phyloP scores from a whole-genome alignment of 768 basidiomycete genomes.

The Lentinula sp. region DNA sequence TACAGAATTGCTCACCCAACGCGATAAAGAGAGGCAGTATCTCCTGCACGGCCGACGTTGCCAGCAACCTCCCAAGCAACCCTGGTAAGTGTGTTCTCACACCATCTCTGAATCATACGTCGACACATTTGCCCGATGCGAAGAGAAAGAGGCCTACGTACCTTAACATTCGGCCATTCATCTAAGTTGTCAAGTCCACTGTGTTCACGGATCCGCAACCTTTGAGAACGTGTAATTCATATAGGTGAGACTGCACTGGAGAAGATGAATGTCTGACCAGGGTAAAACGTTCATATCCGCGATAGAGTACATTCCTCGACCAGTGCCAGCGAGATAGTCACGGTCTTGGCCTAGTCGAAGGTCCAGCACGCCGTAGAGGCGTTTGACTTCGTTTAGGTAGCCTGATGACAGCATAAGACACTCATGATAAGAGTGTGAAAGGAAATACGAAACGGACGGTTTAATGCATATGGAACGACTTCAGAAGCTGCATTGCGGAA shows the following conservation, averaged over 20 bases:
- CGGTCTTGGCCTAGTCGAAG: conserved; percentile 57
- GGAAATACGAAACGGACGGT: conserved; percentile 12
- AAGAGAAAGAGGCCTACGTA: conserved; percentile 8
- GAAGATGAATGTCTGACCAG: conserved; percentile 35
- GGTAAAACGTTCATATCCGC: conserved; percentile 68
- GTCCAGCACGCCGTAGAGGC: conserved; percentile 78
- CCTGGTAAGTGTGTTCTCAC: conserved; percentile 9
- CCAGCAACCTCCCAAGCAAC: conserved; percentile 4
- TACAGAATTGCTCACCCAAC: background rate
- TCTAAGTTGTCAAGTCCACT: conserved; percentile 55
- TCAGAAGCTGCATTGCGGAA: conserved; percentile 62
- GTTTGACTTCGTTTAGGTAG: conserved; percentile 69
- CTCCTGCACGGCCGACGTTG: background rate
- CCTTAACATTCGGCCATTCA: conserved; percentile 60
- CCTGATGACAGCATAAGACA: conserved; percentile 35
- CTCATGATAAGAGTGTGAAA: no score
- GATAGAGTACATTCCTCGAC: conserved; percentile 57
- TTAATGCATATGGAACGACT: conserved; percentile 54
- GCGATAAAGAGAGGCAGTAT: background rate
- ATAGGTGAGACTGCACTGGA: background rate
- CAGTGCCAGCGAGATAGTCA: conserved; percentile 74
- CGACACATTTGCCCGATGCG: background rate
- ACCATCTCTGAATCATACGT: conserved; percentile 14
- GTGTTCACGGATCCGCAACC: conserved; percentile 45
- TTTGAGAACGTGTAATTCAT: conserved; percentile 15